These are phyloP conservation scores for Sclerotinia glacialis DNA, from an alignment of 2,329 filamentous ascomycete species.

Conservation along the genomic window DNA sequence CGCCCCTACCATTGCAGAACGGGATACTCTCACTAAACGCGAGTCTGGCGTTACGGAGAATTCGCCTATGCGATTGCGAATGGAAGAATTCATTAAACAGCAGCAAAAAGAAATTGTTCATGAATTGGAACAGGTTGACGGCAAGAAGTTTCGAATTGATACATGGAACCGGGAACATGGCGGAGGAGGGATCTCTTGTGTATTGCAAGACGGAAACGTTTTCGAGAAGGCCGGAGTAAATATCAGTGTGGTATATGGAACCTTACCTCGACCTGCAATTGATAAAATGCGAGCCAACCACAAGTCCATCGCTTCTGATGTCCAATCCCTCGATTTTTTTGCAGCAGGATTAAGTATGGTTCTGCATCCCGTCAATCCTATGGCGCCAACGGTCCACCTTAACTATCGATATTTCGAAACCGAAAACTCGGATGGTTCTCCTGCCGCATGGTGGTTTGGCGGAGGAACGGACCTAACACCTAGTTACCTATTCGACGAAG, in stretches of 20 bases:
- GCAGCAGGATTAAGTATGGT: conserved; percentile 91
- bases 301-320: conserved; percentile 76
- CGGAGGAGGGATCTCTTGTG: conserved; percentile 90
- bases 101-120: conserved; percentile 86
- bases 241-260: conserved; percentile 91
- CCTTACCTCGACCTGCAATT: conserved; percentile 81
- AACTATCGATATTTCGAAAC: conserved; percentile 99
- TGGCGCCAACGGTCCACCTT: conserved; percentile 95
- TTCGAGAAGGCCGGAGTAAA: conserved; percentile 98
- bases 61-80: conserved; percentile 94
- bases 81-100: conserved; percentile 94
- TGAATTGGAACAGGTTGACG: conserved; percentile 80
- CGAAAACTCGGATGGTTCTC: conserved; percentile 74
- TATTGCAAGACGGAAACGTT: conserved; percentile 91
- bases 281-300: conserved; percentile 92
- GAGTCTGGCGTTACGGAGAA: conserved; percentile 70
- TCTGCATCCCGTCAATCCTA: conserved; percentile 89
- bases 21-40: conserved; percentile 77
- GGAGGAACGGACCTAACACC: conserved; percentile 93
- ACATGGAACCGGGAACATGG: conserved; percentile 85
- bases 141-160: conserved; percentile 76
- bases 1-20: conserved; percentile 72
- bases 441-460: conserved; percentile 96
- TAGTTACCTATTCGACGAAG: conserved; percentile 92
- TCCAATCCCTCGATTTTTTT: conserved; percentile 90